A percentile compares a stretch with the other conserved stretches of the same genome.
phyloP scores from a whole-genome alignment of 768 basidiomycete genomes.

The Rhizopogon vesiculosus region DNA sequence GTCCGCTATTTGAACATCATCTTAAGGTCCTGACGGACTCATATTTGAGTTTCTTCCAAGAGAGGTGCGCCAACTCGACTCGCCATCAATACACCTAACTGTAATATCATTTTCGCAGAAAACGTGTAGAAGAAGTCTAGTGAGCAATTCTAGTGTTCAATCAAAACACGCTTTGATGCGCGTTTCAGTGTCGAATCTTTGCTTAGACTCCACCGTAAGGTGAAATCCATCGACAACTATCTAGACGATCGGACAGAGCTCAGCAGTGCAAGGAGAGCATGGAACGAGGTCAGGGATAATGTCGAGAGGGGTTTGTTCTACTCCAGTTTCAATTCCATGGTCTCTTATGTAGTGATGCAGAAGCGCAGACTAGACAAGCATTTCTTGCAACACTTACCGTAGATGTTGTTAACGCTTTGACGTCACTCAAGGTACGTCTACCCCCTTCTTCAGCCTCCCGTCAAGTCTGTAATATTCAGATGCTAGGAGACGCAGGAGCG shows the following conservation, averaged over 20 bases:
- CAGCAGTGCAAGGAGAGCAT: slow-evolving; percentile 64
- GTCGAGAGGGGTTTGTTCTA: slow-evolving; percentile 63
- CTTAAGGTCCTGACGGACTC: slow-evolving; percentile 64
- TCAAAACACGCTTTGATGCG: slow-evolving; percentile 3
- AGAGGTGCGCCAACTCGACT: slow-evolving; percentile 50
- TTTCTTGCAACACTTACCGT: slow-evolving; percentile 65
- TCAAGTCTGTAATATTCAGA: slow-evolving; percentile 1
- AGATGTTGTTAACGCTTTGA: slow-evolving; percentile 72
- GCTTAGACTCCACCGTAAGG: slow-evolving; percentile 65
- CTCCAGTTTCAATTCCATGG: neutral
- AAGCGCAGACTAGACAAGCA: slow-evolving; percentile 78
- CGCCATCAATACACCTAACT: slow-evolving; percentile 15
- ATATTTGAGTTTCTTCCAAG: slow-evolving; percentile 81
- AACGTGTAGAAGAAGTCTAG: slow-evolving; percentile 84
- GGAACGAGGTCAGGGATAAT: slow-evolving; percentile 83
- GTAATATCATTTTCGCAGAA: slow-evolving; percentile 36
- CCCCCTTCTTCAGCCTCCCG: neutral
- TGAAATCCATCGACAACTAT: slow-evolving; percentile 61
- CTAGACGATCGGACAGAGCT: slow-evolving; percentile 70
- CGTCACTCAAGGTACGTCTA: slow-evolving; percentile 53
- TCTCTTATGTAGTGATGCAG: slow-evolving; percentile 33
- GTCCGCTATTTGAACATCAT: slow-evolving; percentile 69
- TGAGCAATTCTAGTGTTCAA: slow-evolving; percentile 30
- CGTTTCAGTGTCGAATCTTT: slow-evolving; percentile 66
- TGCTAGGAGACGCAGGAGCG: slow-evolving; percentile 83